Percentiles rank a stretch among this genome's conserved stretches.
Conservation (phyloP, 169 alveolate genomes). For the Babesia caballi region DNA sequence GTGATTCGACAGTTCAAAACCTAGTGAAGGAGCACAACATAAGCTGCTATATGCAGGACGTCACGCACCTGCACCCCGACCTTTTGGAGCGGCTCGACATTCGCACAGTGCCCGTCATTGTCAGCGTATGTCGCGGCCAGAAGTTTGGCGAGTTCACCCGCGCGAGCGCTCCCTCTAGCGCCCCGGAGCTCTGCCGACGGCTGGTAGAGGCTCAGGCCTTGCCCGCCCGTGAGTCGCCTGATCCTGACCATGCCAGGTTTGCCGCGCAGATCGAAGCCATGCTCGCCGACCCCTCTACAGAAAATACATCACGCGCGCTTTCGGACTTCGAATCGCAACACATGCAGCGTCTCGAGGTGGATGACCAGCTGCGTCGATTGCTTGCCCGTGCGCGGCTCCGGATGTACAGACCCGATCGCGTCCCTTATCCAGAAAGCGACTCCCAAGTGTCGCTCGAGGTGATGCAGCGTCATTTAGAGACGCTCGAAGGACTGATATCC, state of each 20-base stretch:
- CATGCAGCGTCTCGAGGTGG: slow-evolving; percentile 26
- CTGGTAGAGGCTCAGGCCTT: not conserved
- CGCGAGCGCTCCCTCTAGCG: not conserved
- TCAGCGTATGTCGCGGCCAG: slow-evolving; percentile 21
- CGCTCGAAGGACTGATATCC: not conserved
- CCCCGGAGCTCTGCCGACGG: slow-evolving; percentile 19
- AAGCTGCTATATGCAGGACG: slow-evolving; percentile 30
- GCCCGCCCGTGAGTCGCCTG: not conserved
- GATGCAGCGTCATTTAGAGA: not conserved
- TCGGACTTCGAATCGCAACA: not conserved
- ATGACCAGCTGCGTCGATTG: slow-evolving; percentile 7
- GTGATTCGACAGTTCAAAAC: not conserved
- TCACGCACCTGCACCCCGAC: not conserved
- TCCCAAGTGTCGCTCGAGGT: not conserved
- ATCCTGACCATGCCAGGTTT: not conserved
- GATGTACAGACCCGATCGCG: not conserved
- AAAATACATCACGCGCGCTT: not conserved
- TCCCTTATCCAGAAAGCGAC: too few species aligned
- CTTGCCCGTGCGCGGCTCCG: slow-evolving; percentile 9
- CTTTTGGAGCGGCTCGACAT: slow-evolving; percentile 17
- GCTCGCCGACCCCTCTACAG: not conserved
- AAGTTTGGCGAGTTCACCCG: slow-evolving; percentile 25
- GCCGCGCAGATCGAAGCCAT: not conserved
- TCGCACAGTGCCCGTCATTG: slow-evolving; percentile 35
- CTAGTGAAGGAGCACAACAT: slow-evolving; percentile 8